Percentiles rank a stretch among this genome's conserved stretches.
phyloP scores from a whole-genome alignment of 805 yeast species.

The Lipomyces sp. region DNA sequence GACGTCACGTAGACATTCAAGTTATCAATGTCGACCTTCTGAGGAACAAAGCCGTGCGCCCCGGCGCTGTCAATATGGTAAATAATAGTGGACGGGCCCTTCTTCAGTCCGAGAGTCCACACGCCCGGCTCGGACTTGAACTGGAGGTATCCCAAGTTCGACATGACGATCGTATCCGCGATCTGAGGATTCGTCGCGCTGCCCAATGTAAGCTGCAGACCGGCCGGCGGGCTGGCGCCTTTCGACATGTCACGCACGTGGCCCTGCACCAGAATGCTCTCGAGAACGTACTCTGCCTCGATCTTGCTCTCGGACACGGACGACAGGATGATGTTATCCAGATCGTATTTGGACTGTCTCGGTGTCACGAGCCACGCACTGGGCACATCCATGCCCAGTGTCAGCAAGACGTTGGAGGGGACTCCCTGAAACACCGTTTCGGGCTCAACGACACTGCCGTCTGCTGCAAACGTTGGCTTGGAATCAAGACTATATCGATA shows the following conservation, averaged over 20 bases:
- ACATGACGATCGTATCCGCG: constrained; percentile 70
- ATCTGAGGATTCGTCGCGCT: constrained; percentile 30
- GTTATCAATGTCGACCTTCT: constrained; percentile 4
- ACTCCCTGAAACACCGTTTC: constrained; percentile 44
- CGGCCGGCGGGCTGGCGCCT: constrained; percentile 48
- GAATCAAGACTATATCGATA: constrained; percentile 50
- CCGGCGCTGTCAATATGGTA: constrained; percentile 42
- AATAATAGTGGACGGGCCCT: constrained; percentile 44
- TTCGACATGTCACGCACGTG: constrained; percentile 49
- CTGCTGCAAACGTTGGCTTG: constrained; percentile 33
- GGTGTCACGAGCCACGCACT: constrained; percentile 64
- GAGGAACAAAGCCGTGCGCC: constrained; percentile 15
- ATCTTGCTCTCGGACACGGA: constrained; percentile 37
- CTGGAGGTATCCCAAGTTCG: constrained; percentile 80
- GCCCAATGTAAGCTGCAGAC: constrained; percentile 48
- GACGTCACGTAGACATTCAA: constrained; percentile 38
- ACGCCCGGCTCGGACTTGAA: constrained; percentile 68
- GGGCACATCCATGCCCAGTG: constrained; percentile 59
- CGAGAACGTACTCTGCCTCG: constrained; percentile 50
- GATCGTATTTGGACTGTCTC: constrained; percentile 52
- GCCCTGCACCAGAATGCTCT: constrained; percentile 66
- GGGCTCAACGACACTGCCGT: constrained; percentile 35
- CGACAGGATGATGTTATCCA: constrained; percentile 58
- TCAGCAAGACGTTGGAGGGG: constrained; percentile 53
- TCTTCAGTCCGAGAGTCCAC: constrained; percentile 53